Evolutionary conservation across 495 filamentous ascomycete species (phyloP).

Genomic region (Lasiosphaeria hispida): DNA sequence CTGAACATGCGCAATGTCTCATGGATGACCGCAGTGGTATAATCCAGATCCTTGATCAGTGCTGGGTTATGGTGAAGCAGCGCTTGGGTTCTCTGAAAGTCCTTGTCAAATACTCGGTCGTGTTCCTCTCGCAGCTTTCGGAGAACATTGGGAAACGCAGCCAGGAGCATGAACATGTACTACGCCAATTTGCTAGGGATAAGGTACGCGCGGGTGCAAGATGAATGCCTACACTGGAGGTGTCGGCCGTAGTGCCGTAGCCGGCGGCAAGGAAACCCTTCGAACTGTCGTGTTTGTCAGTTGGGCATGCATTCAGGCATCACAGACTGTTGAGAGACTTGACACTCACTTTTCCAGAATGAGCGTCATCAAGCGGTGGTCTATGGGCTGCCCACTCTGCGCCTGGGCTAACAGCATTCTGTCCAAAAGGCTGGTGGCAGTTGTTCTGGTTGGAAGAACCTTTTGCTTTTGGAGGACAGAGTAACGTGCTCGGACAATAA

Average conservation of each 20-base stretch:
- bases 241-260: conserved; percentile 20
- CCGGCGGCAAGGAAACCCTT: conserved; percentile 20
- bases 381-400: neutral
- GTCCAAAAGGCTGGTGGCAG: neutral
- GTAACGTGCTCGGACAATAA: neutral
- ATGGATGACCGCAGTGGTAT: conserved; percentile 18
- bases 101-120: conserved; percentile 11
- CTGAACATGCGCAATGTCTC: conserved; percentile 23
- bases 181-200: neutral
- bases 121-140: conserved; percentile 18
- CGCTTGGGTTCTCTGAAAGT: neutral
- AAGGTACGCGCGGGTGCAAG: neutral
- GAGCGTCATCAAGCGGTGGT: neutral
- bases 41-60: conserved; percentile 14
- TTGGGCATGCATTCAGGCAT: neutral
- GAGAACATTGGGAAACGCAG: conserved; percentile 5
- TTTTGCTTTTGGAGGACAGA: neutral
- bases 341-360: neutral
- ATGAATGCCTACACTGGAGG: conserved; percentile 1
- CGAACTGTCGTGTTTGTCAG: conserved; percentile 4
- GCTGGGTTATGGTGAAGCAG: neutral
- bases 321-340: no score
- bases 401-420: neutral
- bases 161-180: conserved; percentile 17
- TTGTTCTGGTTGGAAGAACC: neutral